A percentile compares a stretch with the other conserved stretches of the same genome.
phyloP scores from a whole-genome alignment of 2,329 filamentous ascomycete species.

The Cladosporium phlei region DNA sequence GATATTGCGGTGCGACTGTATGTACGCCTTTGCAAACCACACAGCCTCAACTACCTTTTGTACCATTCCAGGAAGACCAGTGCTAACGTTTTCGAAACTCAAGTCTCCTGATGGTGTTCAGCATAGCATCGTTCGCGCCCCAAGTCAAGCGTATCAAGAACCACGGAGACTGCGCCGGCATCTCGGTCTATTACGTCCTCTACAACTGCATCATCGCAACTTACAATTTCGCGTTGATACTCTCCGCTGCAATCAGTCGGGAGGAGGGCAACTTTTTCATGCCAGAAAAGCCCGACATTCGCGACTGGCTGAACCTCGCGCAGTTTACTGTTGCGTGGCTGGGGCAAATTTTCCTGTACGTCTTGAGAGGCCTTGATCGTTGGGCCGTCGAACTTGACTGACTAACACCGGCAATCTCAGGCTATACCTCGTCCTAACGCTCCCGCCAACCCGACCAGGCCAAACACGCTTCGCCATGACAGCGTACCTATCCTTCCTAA shows the following conservation, averaged over 20 bases:
- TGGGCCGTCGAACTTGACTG: background rate
- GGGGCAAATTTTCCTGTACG: background rate
- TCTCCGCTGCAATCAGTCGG: background rate
- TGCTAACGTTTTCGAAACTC: no score
- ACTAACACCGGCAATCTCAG: background rate
- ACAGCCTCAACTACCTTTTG: no score
- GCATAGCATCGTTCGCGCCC: conserved; percentile 5
- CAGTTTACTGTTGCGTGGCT: background rate
- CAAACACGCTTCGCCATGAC: background rate
- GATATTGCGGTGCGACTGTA: background rate
- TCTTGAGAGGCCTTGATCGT: no score
- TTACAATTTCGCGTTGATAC: background rate
- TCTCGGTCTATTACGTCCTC: background rate
- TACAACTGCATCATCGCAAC: background rate
- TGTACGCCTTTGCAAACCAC: no score
- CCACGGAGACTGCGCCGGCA: background rate
- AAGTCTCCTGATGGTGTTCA: background rate
- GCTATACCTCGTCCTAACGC: background rate
- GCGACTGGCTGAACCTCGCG: background rate
- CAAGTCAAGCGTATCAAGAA: conserved; percentile 4
- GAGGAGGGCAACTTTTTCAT: background rate
- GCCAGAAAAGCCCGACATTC: background rate
- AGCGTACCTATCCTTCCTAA: background rate
- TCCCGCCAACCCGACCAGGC: background rate
- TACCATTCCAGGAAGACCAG: no score